These are phyloP conservation scores for Diaporthe longicolla DNA, from an alignment of 2,329 filamentous ascomycete genomes.

Conservation along the genomic window DNA sequence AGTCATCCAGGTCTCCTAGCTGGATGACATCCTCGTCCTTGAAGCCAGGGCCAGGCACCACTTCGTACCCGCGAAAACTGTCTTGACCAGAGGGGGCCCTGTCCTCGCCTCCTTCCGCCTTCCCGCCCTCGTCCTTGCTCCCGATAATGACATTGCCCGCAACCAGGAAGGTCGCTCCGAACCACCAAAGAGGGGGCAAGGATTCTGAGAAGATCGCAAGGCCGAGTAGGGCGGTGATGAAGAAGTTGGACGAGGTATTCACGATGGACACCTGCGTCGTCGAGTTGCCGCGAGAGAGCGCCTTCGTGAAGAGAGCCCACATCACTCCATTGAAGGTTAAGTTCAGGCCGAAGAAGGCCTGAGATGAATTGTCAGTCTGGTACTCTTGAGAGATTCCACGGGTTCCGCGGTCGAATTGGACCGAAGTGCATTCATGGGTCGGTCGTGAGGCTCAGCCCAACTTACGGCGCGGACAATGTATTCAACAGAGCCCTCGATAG, in stretches of 20 bases:
- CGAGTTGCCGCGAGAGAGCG: constrained; percentile 79
- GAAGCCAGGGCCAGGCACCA: constrained; percentile 47
- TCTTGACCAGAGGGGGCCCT: constrained; percentile 45
- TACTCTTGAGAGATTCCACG: not conserved
- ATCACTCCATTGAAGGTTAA: constrained; percentile 83
- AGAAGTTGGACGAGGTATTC: constrained; percentile 86
- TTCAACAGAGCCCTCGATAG: constrained; percentile 61
- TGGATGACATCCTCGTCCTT: constrained; percentile 47
- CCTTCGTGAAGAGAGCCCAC: constrained; percentile 87
- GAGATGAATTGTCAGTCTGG: constrained; percentile 28
- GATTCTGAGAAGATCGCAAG: constrained; percentile 78
- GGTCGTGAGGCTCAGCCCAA: constrained; percentile 34
- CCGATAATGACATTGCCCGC: constrained; percentile 85
- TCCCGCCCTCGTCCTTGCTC: constrained; percentile 69
- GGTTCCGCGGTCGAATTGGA: not conserved
- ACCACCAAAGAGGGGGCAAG: constrained; percentile 82
- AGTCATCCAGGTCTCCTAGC: constrained; percentile 42
- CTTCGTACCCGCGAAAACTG: constrained; percentile 48
- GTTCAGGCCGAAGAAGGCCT: constrained; percentile 83
- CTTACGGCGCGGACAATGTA: constrained; percentile 64
- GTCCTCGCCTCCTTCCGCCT: constrained; percentile 40
- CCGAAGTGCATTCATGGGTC: not conserved
- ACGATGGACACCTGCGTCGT: constrained; percentile 86
- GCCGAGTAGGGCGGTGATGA: constrained; percentile 81
- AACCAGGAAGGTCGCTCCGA: constrained; percentile 79